phyloP scores from a whole-genome alignment of 2,329 filamentous ascomycete species.

The Chrysoporthe puriensis region DNA sequence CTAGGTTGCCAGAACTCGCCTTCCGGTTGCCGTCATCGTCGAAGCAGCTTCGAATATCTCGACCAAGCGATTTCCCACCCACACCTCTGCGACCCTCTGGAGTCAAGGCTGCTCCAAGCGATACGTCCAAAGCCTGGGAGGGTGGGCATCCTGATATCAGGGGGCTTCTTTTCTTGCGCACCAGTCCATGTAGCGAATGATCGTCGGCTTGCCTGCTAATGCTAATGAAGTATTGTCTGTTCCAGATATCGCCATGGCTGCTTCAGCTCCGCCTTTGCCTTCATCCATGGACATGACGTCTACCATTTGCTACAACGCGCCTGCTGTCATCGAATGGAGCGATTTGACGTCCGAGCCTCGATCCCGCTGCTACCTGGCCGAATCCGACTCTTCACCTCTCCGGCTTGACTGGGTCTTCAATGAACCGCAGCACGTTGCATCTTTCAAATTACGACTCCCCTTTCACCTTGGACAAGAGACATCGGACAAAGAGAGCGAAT shows the following conservation, averaged over 20 bases:
- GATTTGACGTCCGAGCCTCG: neutral
- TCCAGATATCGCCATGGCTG: neutral
- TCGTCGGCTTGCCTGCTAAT: too few relatives aligned
- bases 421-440: neutral
- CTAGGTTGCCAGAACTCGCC: too few relatives aligned
- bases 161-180: conserved; percentile 2
- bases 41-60: too few relatives aligned
- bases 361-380: neutral
- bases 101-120: neutral
- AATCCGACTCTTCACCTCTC: neutral
- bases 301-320: neutral
- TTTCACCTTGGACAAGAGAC: neutral
- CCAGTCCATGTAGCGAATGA: too few relatives aligned
- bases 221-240: neutral
- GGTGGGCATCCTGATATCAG: conserved; percentile 13
- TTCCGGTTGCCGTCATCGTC: too few relatives aligned
- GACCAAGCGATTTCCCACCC: too few relatives aligned
- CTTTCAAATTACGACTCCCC: neutral
- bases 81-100: too few relatives aligned
- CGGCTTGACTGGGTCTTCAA: neutral
- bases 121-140: neutral
- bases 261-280: neutral
- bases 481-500: neutral
- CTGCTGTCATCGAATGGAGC: neutral
- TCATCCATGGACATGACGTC: neutral